phyloP scores from a whole-genome alignment of 2,329 filamentous ascomycete species.

The Alternaria atra region DNA sequence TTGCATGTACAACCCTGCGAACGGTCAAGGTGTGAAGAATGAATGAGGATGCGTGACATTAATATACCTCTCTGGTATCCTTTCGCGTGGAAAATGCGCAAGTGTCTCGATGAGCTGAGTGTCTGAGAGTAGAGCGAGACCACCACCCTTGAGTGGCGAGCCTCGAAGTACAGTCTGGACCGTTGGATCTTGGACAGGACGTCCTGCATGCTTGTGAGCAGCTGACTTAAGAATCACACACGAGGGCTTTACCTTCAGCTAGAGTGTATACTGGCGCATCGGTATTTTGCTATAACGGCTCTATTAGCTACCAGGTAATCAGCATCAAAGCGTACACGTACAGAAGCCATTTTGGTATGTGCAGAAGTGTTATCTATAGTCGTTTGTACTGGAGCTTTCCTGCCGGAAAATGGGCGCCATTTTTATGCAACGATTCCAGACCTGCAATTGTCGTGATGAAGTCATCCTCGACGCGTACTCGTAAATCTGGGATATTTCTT shows the following conservation, averaged over 20 bases:
- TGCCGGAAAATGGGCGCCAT: too few species aligned
- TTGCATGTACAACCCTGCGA: constrained; percentile 64
- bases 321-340: too few species aligned
- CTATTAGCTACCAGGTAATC: neutral
- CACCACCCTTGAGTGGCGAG: constrained; percentile 37
- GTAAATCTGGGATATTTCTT: neutral
- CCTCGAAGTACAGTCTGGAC: neutral
- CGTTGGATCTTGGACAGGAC: neutral
- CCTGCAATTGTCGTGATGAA: too few species aligned
- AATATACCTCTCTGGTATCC: constrained; percentile 64
- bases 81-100: constrained; percentile 68
- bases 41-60: constrained; percentile 22
- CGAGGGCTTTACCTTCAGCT: neutral
- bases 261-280: neutral
- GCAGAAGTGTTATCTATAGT: too few species aligned
- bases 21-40: neutral
- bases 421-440: too few species aligned
- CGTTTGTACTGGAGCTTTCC: too few species aligned
- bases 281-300: neutral
- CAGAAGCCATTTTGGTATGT: too few species aligned
- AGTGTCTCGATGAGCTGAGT: constrained; percentile 69
- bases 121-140: constrained; percentile 62
- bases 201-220: neutral
- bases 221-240: neutral
- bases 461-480: neutral